Conservation (phyloP, 257 asterid genomes). For the Fraxinus americana region DNA sequence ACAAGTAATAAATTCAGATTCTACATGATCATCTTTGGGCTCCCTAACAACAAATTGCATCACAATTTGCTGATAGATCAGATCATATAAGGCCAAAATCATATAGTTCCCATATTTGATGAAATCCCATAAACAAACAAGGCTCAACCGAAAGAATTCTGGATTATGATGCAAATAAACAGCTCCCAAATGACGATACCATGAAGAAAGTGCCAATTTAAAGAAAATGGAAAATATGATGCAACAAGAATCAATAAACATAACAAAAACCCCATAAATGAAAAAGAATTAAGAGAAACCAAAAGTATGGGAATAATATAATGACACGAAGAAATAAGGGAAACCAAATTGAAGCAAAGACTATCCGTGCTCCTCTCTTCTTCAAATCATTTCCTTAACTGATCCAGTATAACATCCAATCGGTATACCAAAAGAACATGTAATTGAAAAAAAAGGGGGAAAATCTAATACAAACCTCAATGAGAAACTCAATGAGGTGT, state of each 20-base stretch:
- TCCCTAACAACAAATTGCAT: neutral
- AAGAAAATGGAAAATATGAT: neutral
- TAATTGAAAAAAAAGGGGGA: neutral
- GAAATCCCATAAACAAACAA: neutral
- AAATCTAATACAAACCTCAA: conserved; percentile 16
- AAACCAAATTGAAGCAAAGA: neutral
- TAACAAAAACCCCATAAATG: neutral
- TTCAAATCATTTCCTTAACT: neutral
- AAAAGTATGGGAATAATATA: neutral
- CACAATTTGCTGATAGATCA: neutral
- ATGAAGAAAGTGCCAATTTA: neutral
- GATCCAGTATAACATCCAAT: conserved; percentile 13
- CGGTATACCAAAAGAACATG: neutral
- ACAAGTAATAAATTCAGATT: neutral
- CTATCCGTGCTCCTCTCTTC: neutral
- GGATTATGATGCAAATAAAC: neutral
- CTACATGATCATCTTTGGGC: neutral
- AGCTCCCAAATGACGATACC: neutral
- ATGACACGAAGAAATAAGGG: neutral
- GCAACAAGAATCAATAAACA: conserved; percentile 13
- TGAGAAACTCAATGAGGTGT: conserved; percentile 6
- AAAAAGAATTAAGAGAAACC: neutral
- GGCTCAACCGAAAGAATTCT: neutral
- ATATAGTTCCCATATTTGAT: neutral
- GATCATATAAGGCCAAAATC: neutral